These are phyloP conservation scores for Schoenoplectus tabernaemontani DNA, from an alignment of 202 grass and related monocot species.

Conservation along the genomic window DNA sequence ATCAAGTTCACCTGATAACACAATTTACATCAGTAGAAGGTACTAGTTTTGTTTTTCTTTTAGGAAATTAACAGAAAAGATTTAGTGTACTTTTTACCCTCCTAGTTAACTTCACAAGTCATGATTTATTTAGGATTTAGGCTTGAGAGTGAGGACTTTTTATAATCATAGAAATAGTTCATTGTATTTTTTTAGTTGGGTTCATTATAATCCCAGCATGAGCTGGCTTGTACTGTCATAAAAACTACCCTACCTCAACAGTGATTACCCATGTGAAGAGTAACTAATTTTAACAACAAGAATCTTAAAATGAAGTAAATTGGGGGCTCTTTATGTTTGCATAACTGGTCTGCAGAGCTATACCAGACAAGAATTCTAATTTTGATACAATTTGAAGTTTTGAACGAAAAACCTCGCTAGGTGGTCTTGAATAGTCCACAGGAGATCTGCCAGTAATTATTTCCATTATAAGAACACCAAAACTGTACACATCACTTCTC, in stretches of 20 bases:
- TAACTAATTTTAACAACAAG: neutral
- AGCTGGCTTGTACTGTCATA: neutral
- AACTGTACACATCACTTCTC: constrained; percentile 85
- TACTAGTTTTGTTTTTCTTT: neutral
- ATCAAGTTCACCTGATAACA: constrained; percentile 70
- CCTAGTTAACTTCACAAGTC: neutral
- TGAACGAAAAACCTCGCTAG: constrained; percentile 36
- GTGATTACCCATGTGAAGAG: constrained; percentile 2
- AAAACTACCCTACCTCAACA: neutral
- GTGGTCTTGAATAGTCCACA: constrained; percentile 68
- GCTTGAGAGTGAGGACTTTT: neutral
- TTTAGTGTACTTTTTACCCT: neutral
- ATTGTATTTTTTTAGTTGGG: neutral
- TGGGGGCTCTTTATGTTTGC: neutral
- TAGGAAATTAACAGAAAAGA: neutral
- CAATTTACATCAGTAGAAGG: neutral
- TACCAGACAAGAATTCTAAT: neutral
- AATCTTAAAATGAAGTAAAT: neutral
- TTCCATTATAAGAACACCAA: constrained; percentile 83
- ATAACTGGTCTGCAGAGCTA: neutral
- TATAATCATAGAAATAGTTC: neutral
- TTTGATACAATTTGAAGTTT: neutral
- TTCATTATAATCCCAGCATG: neutral
- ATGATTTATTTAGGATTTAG: neutral
- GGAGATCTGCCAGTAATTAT: constrained; percentile 63